Percentiles rank a stretch among this genome's conserved stretches.
Evolutionary conservation across 176 grass and related monocot species (phyloP).

Genomic region (Saccharum officinarum): DNA sequence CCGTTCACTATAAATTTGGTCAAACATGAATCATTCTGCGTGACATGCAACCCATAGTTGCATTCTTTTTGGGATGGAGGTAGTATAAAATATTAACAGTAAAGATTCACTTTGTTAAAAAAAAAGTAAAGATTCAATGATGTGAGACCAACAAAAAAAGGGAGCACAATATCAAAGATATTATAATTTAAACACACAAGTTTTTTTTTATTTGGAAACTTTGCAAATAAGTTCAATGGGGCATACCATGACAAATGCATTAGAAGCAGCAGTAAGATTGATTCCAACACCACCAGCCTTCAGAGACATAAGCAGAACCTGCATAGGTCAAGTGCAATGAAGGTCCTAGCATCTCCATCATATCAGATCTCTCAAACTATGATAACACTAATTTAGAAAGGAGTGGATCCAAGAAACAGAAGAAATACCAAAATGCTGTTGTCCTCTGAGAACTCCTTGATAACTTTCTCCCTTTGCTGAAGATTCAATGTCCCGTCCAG

Average conservation of each 20-base stretch:
- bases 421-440: constrained; percentile 60
- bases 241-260: constrained; percentile 96
- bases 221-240: background rate
- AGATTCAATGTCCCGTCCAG: constrained; percentile 86
- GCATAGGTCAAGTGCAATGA: constrained; percentile 32
- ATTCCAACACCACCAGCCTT: constrained; percentile 98
- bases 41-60: too few species aligned
- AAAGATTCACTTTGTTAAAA: too few species aligned
- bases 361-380: background rate
- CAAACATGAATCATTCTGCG: too few species aligned
- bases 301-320: constrained; percentile 95
- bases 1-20: too few species aligned
- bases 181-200: background rate
- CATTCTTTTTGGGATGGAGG: too few species aligned
- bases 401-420: constrained; percentile 21
- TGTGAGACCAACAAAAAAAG: background rate
- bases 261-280: constrained; percentile 96
- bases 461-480: constrained; percentile 88
- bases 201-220: background rate
- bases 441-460: constrained; percentile 78
- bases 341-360: background rate
- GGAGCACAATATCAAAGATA: background rate
- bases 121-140: background rate
- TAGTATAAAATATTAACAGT: too few species aligned
- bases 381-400: background rate